phyloP scores from a whole-genome alignment of 208 protist genomes.

The Novymonas esmeraldas region DNA sequence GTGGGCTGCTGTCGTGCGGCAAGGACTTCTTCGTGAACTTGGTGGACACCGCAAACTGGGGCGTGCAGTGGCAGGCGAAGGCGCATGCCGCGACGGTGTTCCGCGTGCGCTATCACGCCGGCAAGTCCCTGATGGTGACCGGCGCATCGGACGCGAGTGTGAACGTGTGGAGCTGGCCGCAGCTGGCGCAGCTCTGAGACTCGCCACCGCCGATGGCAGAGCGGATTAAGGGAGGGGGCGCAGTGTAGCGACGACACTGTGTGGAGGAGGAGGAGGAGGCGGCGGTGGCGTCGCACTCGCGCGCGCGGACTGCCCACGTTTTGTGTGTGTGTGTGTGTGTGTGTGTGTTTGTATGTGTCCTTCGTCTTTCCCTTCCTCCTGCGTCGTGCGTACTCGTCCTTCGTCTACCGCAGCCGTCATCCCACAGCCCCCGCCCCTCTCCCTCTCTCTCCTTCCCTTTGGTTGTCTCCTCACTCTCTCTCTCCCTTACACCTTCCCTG shows the following conservation, averaged over 20 bases:
- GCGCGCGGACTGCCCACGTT: too few species aligned
- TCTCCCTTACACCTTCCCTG: background rate
- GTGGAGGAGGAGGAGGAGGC: background rate
- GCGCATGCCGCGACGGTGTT: conserved; percentile 64
- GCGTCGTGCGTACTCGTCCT: background rate
- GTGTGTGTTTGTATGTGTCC: conserved; percentile 16
- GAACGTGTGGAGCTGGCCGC: conserved; percentile 66
- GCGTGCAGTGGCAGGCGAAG: conserved; percentile 55
- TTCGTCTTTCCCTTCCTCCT: background rate
- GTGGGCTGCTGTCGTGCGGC: conserved; percentile 54
- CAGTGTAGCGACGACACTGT: background rate
- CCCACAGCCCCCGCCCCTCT: background rate
- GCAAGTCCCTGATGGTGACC: conserved; percentile 44
- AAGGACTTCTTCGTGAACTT: conserved; percentile 55
- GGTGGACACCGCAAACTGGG: conserved; percentile 39
- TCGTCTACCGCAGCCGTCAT: too few species aligned
- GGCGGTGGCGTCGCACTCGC: too few species aligned
- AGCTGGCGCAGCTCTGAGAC: conserved; percentile 30
- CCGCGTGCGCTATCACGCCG: conserved; percentile 45
- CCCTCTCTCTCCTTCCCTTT: background rate
- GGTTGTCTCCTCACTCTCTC: background rate
- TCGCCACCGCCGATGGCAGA: background rate
- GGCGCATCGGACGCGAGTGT: conserved; percentile 46
- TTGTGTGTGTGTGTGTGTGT: conserved; percentile 25
- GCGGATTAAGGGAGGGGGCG: background rate